phyloP scores from a whole-genome alignment of 352 stramenopile genomes.

The Pythium sp. region DNA sequence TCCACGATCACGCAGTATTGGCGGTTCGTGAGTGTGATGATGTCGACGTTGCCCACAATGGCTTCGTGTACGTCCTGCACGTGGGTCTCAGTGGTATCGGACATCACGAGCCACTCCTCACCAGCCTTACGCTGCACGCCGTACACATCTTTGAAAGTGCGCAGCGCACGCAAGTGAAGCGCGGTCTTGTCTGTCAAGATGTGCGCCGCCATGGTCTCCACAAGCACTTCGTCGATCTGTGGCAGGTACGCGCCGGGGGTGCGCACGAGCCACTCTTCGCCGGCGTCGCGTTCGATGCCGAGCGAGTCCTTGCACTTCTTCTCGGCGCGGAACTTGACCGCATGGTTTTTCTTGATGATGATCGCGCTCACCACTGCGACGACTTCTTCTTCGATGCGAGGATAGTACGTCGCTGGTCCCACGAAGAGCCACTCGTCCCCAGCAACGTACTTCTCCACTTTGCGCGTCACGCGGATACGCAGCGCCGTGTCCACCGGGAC shows the following conservation, averaged over 20 bases:
- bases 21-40: conserved; percentile 73
- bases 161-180: conserved; percentile 60
- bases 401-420: conserved; percentile 70
- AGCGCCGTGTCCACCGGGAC: conserved; percentile 63
- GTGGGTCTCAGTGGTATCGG: conserved; percentile 69
- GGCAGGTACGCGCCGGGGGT: conserved; percentile 68
- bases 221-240: conserved; percentile 70
- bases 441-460: conserved; percentile 49
- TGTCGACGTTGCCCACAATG: conserved; percentile 51
- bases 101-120: conserved; percentile 78
- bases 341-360: conserved; percentile 78
- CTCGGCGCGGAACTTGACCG: conserved; percentile 75
- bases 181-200: conserved; percentile 66
- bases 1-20: conserved; percentile 84
- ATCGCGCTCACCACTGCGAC: conserved; percentile 48
- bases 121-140: conserved; percentile 62
- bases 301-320: conserved; percentile 79
- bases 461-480: conserved; percentile 58
- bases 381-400: conserved; percentile 71
- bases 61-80: conserved; percentile 79
- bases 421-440: conserved; percentile 80
- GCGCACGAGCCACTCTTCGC: conserved; percentile 80
- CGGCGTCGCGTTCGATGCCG: conserved; percentile 54
- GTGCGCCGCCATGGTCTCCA: conserved; percentile 56
- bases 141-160: conserved; percentile 79